phyloP scores from a whole-genome alignment of 140 eudicot species.

The Stevia rebaudiana region DNA sequence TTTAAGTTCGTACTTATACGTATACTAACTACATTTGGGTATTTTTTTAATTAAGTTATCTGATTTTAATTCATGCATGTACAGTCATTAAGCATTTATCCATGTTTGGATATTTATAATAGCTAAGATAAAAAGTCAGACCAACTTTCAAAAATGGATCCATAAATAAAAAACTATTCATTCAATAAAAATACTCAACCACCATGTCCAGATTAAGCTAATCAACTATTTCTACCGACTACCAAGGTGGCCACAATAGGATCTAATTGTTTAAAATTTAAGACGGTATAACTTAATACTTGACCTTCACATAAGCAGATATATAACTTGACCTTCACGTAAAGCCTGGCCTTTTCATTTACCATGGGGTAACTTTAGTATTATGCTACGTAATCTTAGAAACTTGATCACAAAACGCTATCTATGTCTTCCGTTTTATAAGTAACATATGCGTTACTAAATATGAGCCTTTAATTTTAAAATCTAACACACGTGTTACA shows the following conservation, averaged over 20 bases:
- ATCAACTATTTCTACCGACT: background rate
- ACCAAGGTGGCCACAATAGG: background rate
- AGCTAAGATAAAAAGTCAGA: background rate
- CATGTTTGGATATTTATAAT: background rate
- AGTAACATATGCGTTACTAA: no score
- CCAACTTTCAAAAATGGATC: background rate
- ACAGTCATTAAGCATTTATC: background rate
- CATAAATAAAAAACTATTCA: background rate
- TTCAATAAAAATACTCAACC: background rate
- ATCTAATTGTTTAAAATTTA: background rate
- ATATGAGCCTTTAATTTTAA: no score
- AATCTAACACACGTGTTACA: no score
- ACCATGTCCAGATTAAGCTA: background rate
- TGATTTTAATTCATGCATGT: background rate
- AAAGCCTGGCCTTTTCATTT: background rate
- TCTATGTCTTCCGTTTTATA: no score
- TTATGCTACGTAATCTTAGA: no score
- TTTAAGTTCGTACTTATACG: background rate
- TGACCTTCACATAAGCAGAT: background rate
- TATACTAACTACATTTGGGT: background rate
- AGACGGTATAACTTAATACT: background rate
- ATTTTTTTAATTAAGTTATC: background rate
- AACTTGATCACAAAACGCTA: no score
- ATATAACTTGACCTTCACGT: conserved; percentile 3
- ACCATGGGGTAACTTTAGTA: no score